Conservation (phyloP, 2,329 filamentous ascomycete species). For the Huntiella savannae region DNA sequence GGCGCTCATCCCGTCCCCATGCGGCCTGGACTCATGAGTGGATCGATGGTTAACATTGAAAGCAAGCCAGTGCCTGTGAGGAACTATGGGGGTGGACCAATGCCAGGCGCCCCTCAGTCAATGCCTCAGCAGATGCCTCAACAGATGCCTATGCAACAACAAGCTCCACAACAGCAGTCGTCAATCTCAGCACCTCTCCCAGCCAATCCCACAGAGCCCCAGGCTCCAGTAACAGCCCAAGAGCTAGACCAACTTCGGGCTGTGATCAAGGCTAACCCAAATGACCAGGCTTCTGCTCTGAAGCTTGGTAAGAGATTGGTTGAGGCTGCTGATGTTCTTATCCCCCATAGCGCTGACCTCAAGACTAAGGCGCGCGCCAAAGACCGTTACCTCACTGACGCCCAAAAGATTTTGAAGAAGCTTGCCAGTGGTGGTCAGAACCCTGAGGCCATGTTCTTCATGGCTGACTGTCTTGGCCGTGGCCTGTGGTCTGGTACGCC, state of each 20-base stretch:
- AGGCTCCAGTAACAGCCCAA: conserved; percentile 49
- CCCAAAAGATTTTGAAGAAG: conserved; percentile 83
- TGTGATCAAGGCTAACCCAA: conserved; percentile 48
- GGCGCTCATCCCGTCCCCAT: conserved; percentile 40
- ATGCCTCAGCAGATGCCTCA: conserved; percentile 8
- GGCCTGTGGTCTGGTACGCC: conserved; percentile 60
- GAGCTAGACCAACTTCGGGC: conserved; percentile 61
- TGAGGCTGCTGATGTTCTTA: conserved; percentile 63
- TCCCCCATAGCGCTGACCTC: conserved; percentile 44
- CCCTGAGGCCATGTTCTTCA: conserved; percentile 76
- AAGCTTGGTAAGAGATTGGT: conserved; percentile 65
- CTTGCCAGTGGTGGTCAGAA: conserved; percentile 48
- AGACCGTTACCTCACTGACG: conserved; percentile 70
- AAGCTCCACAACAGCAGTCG: conserved; percentile 14
- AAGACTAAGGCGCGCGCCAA: conserved; percentile 54
- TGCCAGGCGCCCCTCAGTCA: conserved; percentile 22
- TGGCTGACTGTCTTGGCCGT: conserved; percentile 76
- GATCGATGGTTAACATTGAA: conserved; percentile 35
- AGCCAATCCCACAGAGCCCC: conserved; percentile 14
- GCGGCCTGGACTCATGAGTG: conserved; percentile 41
- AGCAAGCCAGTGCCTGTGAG: conserved; percentile 40
- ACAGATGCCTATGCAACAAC: conserved; percentile 18
- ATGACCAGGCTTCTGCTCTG: conserved; percentile 53
- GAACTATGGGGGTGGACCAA: conserved; percentile 24
- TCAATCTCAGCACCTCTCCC: conserved; percentile 13